These are phyloP conservation scores for Psilocybe azurescens DNA, from an alignment of 768 basidiomycete species.

Conservation along the genomic window DNA sequence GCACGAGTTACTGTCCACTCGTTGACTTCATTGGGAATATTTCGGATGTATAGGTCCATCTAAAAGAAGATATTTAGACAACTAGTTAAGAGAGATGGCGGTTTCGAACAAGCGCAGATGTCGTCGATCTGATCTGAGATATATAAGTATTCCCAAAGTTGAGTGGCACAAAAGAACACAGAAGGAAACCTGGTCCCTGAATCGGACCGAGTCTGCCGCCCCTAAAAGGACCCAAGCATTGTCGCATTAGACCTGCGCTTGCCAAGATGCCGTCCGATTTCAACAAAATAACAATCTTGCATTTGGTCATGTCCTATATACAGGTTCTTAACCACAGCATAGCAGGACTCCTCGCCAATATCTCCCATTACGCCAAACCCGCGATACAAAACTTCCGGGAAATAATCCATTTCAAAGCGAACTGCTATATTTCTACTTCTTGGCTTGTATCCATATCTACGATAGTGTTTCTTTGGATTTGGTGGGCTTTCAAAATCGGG, in stretches of 20 bases:
- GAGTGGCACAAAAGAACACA: not conserved
- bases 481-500: not conserved
- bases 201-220: not conserved
- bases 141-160: not conserved
- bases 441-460: not conserved
- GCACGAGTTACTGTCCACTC: constrained; percentile 61
- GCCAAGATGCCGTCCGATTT: no score
- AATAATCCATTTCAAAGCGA: no score
- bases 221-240: no score
- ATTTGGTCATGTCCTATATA: no score
- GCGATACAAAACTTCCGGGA: no score
- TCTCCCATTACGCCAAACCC: no score
- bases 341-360: no score
- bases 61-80: not conserved
- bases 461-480: not conserved
- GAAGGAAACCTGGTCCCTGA: not conserved
- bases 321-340: no score
- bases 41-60: constrained; percentile 44
- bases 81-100: not conserved
- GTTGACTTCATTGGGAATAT: constrained; percentile 47
- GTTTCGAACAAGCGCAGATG: not conserved
- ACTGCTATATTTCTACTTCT: no score
- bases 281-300: no score
- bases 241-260: no score
- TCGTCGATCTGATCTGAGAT: not conserved